Conservation (phyloP, 345 rosid species). For the Capsella bursapastoris region DNA sequence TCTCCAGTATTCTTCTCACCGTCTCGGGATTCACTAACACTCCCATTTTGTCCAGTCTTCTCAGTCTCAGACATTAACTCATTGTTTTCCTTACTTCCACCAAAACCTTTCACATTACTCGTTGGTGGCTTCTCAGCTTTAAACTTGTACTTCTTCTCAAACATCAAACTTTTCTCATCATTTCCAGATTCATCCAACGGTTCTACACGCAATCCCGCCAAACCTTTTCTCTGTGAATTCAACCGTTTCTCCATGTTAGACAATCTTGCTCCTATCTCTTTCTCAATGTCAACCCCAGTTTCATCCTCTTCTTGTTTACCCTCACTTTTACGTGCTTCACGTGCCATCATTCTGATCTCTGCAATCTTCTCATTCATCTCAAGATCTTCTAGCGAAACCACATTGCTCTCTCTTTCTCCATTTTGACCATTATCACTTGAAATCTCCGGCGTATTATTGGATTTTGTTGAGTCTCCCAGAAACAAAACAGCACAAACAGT, state of each 20-base stretch:
- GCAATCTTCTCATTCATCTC: conserved; percentile 58
- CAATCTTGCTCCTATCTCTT: conserved; percentile 70
- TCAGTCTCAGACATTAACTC: conserved; percentile 13
- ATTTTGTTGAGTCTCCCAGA: conserved; percentile 34
- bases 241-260: conserved; percentile 61
- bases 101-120: conserved; percentile 56
- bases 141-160: conserved; percentile 65
- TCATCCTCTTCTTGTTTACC: conserved; percentile 44
- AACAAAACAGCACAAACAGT: conserved; percentile 59
- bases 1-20: conserved; percentile 30
- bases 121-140: conserved; percentile 40
- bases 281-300: conserved; percentile 52
- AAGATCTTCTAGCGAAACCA: conserved; percentile 40
- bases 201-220: conserved; percentile 46
- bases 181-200: conserved; percentile 40
- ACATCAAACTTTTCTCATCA: conserved; percentile 45
- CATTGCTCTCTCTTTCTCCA: conserved; percentile 39
- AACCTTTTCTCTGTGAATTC: conserved; percentile 56
- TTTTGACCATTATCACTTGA: conserved; percentile 31
- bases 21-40: conserved; percentile 10
- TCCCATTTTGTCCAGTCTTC: conserved; percentile 26
- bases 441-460: conserved; percentile 9
- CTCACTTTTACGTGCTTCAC: conserved; percentile 69
- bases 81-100: conserved; percentile 38
- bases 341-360: conserved; percentile 78